Percentiles rank a stretch among this genome's conserved stretches.
Evolutionary conservation across 225 moss, liverwort and hornwort genomes (phyloP).

Genomic region (Physcomitrellopsis africana): DNA sequence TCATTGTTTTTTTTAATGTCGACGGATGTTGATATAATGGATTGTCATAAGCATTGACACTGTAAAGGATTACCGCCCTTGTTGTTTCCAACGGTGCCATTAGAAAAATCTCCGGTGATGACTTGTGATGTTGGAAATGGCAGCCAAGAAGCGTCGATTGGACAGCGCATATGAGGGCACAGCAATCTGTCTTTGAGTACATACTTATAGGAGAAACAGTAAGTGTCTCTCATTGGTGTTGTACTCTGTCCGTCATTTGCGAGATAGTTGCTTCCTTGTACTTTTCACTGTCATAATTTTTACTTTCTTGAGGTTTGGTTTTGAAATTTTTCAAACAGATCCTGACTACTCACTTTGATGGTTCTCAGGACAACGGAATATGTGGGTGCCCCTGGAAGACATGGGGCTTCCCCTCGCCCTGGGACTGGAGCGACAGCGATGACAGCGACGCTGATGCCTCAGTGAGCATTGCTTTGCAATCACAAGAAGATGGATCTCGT

Average conservation of each 20-base stretch:
- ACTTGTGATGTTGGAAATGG: constrained; percentile 25
- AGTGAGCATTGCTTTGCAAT: not conserved
- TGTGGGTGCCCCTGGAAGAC: constrained; percentile 87
- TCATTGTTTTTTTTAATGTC: not conserved
- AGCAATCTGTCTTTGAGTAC: constrained; percentile 74
- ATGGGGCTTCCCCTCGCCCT: constrained; percentile 61
- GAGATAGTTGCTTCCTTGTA: not conserved
- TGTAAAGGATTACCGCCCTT: no score
- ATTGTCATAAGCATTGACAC: not conserved
- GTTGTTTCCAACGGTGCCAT: no score
- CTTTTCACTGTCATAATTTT: no score
- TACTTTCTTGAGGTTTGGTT: not conserved
- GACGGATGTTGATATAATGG: no score
- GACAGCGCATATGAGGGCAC: constrained; percentile 77
- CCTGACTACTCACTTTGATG: not conserved
- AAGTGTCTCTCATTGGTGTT: constrained; percentile 17
- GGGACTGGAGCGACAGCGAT: constrained; percentile 56
- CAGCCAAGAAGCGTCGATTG: constrained; percentile 88
- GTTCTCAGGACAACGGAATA: constrained; percentile 71
- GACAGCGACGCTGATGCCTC: constrained; percentile 32
- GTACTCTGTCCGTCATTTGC: not conserved
- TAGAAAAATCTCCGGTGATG: constrained; percentile 6
- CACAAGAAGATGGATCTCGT: constrained; percentile 3
- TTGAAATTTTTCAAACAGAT: not conserved
- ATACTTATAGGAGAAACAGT: constrained; percentile 90